phyloP scores from a whole-genome alignment of 805 yeast genomes.

The Naumovozyma dairenensis region DNA sequence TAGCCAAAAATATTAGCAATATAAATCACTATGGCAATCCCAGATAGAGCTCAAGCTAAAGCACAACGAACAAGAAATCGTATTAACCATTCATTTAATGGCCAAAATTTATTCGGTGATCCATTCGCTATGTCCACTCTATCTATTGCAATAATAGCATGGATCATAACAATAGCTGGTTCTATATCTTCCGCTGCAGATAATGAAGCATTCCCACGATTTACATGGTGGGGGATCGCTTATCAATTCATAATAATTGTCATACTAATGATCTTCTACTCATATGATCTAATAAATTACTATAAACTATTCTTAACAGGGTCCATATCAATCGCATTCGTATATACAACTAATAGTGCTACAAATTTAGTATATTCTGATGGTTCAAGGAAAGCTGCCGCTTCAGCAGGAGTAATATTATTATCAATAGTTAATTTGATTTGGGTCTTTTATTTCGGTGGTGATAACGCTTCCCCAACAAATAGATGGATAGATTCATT shows the following conservation, averaged over 20 bases:
- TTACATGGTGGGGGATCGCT: constrained; percentile 95
- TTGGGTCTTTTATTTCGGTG: constrained; percentile 86
- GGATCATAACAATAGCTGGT: constrained; percentile 86
- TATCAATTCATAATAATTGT: constrained; percentile 58
- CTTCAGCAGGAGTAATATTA: constrained; percentile 86
- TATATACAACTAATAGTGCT: constrained; percentile 77
- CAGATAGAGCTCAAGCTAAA: constrained; percentile 16
- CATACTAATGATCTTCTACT: constrained; percentile 42
- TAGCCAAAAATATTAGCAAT: no score
- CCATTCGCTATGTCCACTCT: constrained; percentile 83
- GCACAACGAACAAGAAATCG: constrained; percentile 17
- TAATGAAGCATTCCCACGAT: constrained; percentile 51
- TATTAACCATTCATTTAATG: constrained; percentile 21
- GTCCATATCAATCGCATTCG: constrained; percentile 53
- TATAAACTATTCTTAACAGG: constrained; percentile 44
- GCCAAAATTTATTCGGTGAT: constrained; percentile 56
- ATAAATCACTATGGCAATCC: constrained; percentile 19
- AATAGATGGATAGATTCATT: constrained; percentile 80
- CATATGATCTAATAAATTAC: constrained; percentile 53
- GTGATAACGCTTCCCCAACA: constrained; percentile 80
- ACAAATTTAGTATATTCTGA: constrained; percentile 66
- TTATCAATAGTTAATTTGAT: constrained; percentile 70
- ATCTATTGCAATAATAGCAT: constrained; percentile 62
- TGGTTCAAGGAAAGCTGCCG: constrained; percentile 63
- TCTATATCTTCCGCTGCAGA: constrained; percentile 48